Conservation (phyloP, 495 filamentous ascomycete genomes). For the Pyrenopolyporus hunteri region DNA sequence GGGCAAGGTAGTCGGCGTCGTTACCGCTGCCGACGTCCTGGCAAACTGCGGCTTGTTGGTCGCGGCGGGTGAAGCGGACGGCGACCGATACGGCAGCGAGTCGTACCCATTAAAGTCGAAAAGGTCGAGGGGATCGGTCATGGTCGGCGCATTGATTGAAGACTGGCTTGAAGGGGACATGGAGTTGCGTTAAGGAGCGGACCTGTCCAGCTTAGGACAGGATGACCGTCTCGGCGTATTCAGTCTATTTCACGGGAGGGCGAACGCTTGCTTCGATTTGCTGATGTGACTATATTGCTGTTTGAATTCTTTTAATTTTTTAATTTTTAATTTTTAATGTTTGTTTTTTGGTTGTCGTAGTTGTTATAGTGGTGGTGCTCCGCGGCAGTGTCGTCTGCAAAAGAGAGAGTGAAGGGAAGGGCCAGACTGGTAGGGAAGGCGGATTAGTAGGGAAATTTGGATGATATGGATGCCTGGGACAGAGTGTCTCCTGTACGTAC, state of each 20-base stretch:
- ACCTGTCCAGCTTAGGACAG: background rate
- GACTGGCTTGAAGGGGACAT: slow-evolving; percentile 38
- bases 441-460: slow-evolving; percentile 43
- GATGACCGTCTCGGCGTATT: background rate
- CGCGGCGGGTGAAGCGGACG: slow-evolving; percentile 53
- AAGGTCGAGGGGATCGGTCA: slow-evolving; percentile 38
- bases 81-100: slow-evolving; percentile 48
- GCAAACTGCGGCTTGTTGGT: slow-evolving; percentile 47
- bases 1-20: slow-evolving; percentile 44
- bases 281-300: no score
- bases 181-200: background rate
- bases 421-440: slow-evolving; percentile 25
- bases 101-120: slow-evolving; percentile 59
- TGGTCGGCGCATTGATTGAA: slow-evolving; percentile 43
- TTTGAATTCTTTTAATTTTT: no score
- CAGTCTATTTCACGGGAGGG: background rate
- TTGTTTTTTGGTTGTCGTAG: no score
- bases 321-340: no score
- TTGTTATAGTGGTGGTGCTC: no score
- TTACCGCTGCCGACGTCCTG: slow-evolving; percentile 47
- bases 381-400: no score
- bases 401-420: slow-evolving; percentile 14
- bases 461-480: slow-evolving; percentile 43
- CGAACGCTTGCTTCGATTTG: background rate
- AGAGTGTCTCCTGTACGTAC: no score